Evolutionary conservation across 768 basidiomycete species (phyloP).

Genomic region (Boletales sp.): DNA sequence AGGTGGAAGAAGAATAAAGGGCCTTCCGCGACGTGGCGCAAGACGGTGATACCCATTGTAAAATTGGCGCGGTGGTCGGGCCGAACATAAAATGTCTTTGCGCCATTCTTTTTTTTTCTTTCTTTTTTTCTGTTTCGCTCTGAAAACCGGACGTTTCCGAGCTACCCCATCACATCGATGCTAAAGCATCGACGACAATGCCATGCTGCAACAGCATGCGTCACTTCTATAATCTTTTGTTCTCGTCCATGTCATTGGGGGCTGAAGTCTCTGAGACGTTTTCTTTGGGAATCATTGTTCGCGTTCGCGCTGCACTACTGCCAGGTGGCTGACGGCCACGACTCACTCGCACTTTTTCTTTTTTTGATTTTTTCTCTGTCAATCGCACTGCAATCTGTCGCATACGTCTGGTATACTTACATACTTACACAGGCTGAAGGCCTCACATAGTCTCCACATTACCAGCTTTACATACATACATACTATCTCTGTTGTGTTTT

Average conservation of each 20-base stretch:
- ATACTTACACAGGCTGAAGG: conserved; percentile 35
- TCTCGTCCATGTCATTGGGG: conserved; percentile 5
- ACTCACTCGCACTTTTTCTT: conserved; percentile 9
- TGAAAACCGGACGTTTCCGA: conserved; percentile 13
- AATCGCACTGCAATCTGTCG: conserved; percentile 12
- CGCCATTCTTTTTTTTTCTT: conserved; percentile 1
- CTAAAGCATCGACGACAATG: conserved; percentile 19
- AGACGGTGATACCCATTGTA: conserved; percentile 20
- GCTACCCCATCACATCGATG: conserved; percentile 22
- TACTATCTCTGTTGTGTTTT: conserved; percentile 17
- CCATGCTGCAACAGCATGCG: conserved; percentile 6
- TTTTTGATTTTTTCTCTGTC: conserved; percentile 5
- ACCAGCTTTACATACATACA: conserved; percentile 20
- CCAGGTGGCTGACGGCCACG: conserved; percentile 30
- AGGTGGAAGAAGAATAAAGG: conserved; percentile 48
- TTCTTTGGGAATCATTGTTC: conserved; percentile 15
- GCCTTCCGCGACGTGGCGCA: conserved; percentile 45
- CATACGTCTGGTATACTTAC: conserved; percentile 16
- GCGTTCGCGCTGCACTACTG: conserved; percentile 7
- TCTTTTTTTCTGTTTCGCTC: conserved; percentile 3
- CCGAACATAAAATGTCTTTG: conserved; percentile 6
- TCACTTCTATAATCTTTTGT: conserved; percentile 4
- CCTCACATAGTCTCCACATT: conserved; percentile 26
- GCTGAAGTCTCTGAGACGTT: not conserved
- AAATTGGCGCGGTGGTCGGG: conserved; percentile 9